Percentiles rank a stretch among this genome's conserved stretches.
Conservation (phyloP, 768 basidiomycete species). For the Candolleomyces aberdarensis region DNA sequence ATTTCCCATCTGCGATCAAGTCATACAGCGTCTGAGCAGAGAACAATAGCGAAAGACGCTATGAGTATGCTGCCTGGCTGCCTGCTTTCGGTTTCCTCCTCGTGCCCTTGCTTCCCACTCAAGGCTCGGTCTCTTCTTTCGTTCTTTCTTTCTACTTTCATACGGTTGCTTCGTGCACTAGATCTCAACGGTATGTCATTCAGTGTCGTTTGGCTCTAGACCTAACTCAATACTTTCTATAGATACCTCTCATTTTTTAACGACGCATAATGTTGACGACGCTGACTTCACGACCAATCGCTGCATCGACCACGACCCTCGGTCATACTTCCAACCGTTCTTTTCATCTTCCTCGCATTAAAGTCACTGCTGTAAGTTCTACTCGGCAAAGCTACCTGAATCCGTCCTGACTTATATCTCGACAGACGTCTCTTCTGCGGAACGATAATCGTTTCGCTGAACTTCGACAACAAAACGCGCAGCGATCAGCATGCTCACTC, state of each 20-base stretch:
- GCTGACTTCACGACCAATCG: not conserved
- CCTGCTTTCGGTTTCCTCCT: not conserved
- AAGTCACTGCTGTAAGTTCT: slow-evolving; percentile 4
- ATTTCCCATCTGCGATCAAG: not conserved
- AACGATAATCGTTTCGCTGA: slow-evolving; percentile 2
- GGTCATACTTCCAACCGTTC: not conserved
- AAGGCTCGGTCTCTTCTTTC: not conserved
- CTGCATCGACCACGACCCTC: not conserved
- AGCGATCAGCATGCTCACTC: not conserved
- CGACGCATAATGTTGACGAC: slow-evolving; percentile 3
- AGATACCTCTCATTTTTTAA: not conserved
- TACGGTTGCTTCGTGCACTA: not conserved
- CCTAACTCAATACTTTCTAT: not conserved
- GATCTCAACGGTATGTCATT: not conserved
- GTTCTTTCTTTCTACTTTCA: not conserved
- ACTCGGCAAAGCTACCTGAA: not conserved
- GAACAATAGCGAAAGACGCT: not conserved
- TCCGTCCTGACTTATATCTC: not conserved
- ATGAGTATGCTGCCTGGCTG: not conserved
- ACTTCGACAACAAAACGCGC: slow-evolving; percentile 1
- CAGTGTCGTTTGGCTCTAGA: not conserved
- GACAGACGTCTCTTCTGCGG: not conserved
- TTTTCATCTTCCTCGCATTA: slow-evolving; percentile 7
- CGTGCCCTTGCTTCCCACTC: not conserved
- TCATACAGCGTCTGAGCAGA: not conserved